Evolutionary conservation across 1,139 yeast genomes (phyloP).

Genomic region (Zygotorulaspora mrakii): DNA sequence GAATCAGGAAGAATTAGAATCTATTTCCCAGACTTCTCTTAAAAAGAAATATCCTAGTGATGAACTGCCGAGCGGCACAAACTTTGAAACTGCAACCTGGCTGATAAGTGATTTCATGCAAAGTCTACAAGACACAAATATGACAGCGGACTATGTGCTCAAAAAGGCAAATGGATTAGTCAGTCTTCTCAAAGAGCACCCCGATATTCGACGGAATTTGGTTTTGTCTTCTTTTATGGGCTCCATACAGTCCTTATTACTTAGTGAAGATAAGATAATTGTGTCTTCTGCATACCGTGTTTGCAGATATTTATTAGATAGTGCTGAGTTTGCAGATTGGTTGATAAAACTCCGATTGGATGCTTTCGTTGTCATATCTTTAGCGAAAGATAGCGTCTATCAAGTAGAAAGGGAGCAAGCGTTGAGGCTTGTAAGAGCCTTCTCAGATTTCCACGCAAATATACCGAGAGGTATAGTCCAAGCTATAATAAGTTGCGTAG

Average conservation of each 20-base stretch:
- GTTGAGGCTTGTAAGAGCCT: slow-evolving; percentile 61
- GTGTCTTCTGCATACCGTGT: slow-evolving; percentile 74
- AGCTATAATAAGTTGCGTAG: slow-evolving; percentile 69
- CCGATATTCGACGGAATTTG: slow-evolving; percentile 62
- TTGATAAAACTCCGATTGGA: slow-evolving; percentile 54
- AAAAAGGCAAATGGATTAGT: slow-evolving; percentile 63
- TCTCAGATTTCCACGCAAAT: slow-evolving; percentile 49
- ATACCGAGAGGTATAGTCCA: slow-evolving; percentile 66
- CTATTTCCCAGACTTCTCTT: neutral
- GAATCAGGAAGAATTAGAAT: neutral
- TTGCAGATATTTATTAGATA: slow-evolving; percentile 59
- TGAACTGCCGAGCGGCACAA: slow-evolving; percentile 10
- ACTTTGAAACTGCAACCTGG: slow-evolving; percentile 46
- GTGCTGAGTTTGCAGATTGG: slow-evolving; percentile 48
- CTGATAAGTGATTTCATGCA: slow-evolving; percentile 48
- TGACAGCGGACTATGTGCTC: slow-evolving; percentile 49
- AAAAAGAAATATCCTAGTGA: slow-evolving; percentile 4
- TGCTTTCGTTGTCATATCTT: slow-evolving; percentile 57
- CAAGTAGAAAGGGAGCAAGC: slow-evolving; percentile 77
- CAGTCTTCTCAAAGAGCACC: slow-evolving; percentile 52
- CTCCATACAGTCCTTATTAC: slow-evolving; percentile 57
- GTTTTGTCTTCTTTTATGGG: slow-evolving; percentile 58
- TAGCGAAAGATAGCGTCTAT: slow-evolving; percentile 52
- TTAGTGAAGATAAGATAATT: slow-evolving; percentile 58
- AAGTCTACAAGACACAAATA: slow-evolving; percentile 40